A percentile compares a stretch with the other conserved stretches of the same genome.
These are phyloP conservation scores for Aureobasidium pullulans DNA, from an alignment of 2,329 filamentous ascomycete species.

Conservation along the genomic window DNA sequence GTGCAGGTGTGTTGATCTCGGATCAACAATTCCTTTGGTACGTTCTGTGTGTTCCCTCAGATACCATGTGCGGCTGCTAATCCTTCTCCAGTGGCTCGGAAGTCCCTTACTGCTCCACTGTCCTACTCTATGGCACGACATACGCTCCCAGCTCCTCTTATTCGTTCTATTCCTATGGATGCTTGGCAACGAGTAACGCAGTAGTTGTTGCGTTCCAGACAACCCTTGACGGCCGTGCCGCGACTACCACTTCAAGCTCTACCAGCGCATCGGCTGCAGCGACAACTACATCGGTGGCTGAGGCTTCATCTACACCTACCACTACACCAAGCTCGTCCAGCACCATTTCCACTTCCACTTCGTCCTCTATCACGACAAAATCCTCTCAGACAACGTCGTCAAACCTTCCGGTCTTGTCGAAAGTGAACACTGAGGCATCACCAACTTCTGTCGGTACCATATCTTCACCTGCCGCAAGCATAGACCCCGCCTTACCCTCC, in stretches of 20 bases:
- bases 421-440: too few relatives aligned
- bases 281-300: not conserved
- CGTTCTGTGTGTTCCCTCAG: not conserved
- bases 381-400: too few relatives aligned
- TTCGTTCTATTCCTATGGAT: conserved; percentile 8
- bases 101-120: not conserved
- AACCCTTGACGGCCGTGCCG: not conserved
- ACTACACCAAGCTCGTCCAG: not conserved
- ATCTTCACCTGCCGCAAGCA: not conserved
- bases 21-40: not conserved
- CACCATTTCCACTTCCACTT: not conserved
- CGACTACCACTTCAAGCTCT: not conserved
- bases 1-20: not conserved
- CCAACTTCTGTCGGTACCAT: too few relatives aligned
- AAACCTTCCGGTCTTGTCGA: too few relatives aligned
- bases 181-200: not conserved
- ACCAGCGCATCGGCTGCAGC: not conserved
- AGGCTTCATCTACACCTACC: not conserved
- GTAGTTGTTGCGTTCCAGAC: conserved; percentile 1
- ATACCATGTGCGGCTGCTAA: not conserved
- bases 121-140: conserved; percentile 6
- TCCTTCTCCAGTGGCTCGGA: conserved; percentile 1
- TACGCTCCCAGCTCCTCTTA: not conserved
- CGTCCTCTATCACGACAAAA: too few relatives aligned
- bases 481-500: not conserved